These are phyloP conservation scores for Beauveria sp. DNA, from an alignment of 2,329 filamentous ascomycete species.

Conservation along the genomic window DNA sequence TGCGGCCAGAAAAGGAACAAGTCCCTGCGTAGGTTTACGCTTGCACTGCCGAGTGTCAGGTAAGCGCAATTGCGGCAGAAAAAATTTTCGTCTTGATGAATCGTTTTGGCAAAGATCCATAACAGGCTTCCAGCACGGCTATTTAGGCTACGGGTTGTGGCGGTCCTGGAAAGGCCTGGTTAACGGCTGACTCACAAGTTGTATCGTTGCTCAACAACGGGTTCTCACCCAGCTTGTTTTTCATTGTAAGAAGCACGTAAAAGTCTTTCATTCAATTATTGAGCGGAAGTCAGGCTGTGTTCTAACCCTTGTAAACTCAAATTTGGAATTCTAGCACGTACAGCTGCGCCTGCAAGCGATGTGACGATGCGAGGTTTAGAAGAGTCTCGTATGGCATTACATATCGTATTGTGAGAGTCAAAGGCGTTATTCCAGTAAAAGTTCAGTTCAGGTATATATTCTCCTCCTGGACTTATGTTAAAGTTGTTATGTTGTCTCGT, in stretches of 20 bases:
- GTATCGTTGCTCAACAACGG: too few relatives aligned
- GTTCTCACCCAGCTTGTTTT: too few relatives aligned
- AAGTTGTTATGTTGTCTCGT: background rate
- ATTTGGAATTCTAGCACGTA: too few relatives aligned
- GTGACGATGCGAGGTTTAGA: background rate
- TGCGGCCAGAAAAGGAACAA: background rate
- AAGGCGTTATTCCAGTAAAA: too few relatives aligned
- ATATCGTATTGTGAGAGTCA: background rate
- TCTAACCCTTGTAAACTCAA: background rate
- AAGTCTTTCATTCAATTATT: too few relatives aligned
- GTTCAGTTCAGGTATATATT: too few relatives aligned
- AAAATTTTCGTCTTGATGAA: background rate
- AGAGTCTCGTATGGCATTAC: too few relatives aligned
- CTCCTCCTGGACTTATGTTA: too few relatives aligned
- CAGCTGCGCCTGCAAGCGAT: background rate
- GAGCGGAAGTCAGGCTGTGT: background rate
- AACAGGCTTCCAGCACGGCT: background rate
- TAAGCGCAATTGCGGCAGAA: background rate
- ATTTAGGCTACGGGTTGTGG: background rate
- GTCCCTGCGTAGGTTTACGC: conserved; percentile 7
- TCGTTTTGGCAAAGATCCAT: background rate
- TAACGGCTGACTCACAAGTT: background rate
- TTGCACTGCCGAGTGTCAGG: background rate
- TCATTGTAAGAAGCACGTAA: too few relatives aligned
- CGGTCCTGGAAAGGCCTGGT: background rate